Base-by-base conservation (phyloP, 352 stramenopile species). In the Pythium dissotocum region DNA sequence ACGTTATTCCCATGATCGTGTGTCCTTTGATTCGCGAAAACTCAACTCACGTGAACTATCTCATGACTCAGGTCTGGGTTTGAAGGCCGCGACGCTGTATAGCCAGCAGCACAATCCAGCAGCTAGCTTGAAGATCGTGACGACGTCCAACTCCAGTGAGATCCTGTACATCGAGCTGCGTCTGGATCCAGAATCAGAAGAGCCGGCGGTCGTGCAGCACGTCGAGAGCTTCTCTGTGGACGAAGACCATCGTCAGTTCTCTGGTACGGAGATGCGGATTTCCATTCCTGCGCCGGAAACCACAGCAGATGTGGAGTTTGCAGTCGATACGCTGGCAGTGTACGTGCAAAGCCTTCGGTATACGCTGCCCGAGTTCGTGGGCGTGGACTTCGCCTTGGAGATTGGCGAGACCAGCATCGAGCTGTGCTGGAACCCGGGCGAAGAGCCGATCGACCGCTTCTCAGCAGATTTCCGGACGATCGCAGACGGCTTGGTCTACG, bases 341-440 rank as follows among this genome's bases (percentile, higher is more conserved):
- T 95, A 93, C 58, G 92, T 95, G 33, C 79, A 91, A 67, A 89
- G 61, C 49, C 60, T 92, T 30, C 72, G 80, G 16, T 95, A 91
- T 61, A 86, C 75, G 1, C 62, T 84, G 21, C 79, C 77, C 52
- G 68, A 75, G 2, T 83, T 71, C 49, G 55, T 93, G n/a, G 70
- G 72, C 21, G 78, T 93, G 4, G 70, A 87, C 28, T 91, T 93
- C 60, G 62, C 40, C 36, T 84, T 91, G 46, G 71, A 90, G 44
- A 75, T 91, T 21, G 65, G 36, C 5, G 71, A 70, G 1, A 71
- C 82, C 8, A 59, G 40, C 28, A 78, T 75, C 14, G 70, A 68
- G 21, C 72, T 93, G 6, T 63, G 80, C 12, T 86, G 75, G 32
- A 48, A 53, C 8, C 71, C 79, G 26, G 57, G 64, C 12, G 65